These are phyloP conservation scores for Colletotrichum lini DNA, from an alignment of 2,329 filamentous ascomycete species.

Conservation along the genomic window DNA sequence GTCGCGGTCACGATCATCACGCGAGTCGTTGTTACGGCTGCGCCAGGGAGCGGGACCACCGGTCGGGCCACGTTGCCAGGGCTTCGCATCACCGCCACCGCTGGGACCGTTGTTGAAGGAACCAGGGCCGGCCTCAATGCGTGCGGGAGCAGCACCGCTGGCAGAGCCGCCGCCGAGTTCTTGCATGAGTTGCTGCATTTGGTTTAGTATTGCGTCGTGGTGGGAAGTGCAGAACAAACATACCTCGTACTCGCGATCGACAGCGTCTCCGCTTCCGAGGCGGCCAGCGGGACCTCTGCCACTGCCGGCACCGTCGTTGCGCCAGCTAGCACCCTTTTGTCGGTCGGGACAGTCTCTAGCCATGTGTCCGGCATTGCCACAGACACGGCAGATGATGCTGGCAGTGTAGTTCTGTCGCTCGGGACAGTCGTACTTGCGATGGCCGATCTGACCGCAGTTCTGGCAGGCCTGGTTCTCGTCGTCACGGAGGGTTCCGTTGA, in stretches of 20 bases:
- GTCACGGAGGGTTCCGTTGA: slow-evolving; percentile 98
- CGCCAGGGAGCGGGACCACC: slow-evolving; percentile 89
- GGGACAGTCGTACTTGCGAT: slow-evolving; percentile 98
- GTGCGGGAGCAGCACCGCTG: slow-evolving; percentile 74
- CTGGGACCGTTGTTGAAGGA: slow-evolving; percentile 68
- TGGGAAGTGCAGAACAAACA: slow-evolving; percentile 50
- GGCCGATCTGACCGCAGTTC: slow-evolving; percentile 98
- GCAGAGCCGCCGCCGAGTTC: slow-evolving; percentile 86
- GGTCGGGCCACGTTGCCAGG: slow-evolving; percentile 90
- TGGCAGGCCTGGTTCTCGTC: slow-evolving; percentile 99
- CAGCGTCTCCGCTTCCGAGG: slow-evolving; percentile 84
- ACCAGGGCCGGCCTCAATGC: slow-evolving; percentile 88
- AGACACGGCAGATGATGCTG: slow-evolving; percentile 98
- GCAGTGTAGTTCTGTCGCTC: slow-evolving; percentile 99
- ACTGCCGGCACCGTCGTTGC: slow-evolving; percentile 77
- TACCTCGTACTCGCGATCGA: slow-evolving; percentile 96
- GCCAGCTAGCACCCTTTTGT: slow-evolving; percentile 91
- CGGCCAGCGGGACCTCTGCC: slow-evolving; percentile 64
- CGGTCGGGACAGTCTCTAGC: slow-evolving; percentile 97
- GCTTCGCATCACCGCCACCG: slow-evolving; percentile 77
- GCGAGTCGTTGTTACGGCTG: slow-evolving; percentile 67
- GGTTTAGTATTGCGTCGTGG: slow-evolving; percentile 56
- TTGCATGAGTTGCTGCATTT: slow-evolving; percentile 89
- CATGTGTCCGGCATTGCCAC: slow-evolving; percentile 98
- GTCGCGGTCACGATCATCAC: slow-evolving; percentile 54